Evolutionary conservation across 163 green algal genomes (phyloP), one percentile per base, ranked within the genome.

Genomic region (Scenedesmus sp.): DNA sequence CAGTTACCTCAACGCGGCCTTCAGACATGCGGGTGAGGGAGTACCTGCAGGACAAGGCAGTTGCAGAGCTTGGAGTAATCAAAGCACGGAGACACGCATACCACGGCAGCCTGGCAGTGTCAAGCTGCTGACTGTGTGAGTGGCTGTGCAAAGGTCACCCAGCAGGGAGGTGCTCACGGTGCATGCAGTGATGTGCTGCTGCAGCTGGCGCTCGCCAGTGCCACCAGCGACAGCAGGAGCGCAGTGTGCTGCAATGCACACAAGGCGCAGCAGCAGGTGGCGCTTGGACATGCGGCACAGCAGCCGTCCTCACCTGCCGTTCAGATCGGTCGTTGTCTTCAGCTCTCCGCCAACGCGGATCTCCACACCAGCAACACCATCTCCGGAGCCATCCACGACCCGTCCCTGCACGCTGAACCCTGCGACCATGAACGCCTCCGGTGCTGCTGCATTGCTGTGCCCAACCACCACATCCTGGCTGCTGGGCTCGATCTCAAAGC

Each of bases 391-490:
- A 70, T 87, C 87, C 16, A 87, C 87, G 0, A 87, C 87, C 42
- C 78, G 30, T 1, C 87, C 87, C 18, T 37, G 33, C 56, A 91
- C 79, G 22, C 87, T 91, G 87, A 91, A 91, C 22, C 78, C 87
- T 44, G 59, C 72, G 13, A 91, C 87, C 42, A 56, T 16, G 68
- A 91, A 91, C n/a, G 68, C 37, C 78, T 81, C 56, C 2, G 30
- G 9, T 37, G 68, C 49, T 44, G 30, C 56, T 37, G 87, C 79
- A 61, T 81, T 49, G 33, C 53, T 49, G 30, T 82, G 56, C 4
- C 87, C 87, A 2, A 91, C 79, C 9, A 15, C 24, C 10, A 84
- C 79, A 10, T 20, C 40, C 42, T 82, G 42, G 35, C 43, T 68
- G 24, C 9, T 30, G 13, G 87, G 87, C 59, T 91, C 46, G 35